Evolutionary conservation across 1,139 yeast genomes (phyloP), one percentile per base, ranked within the genome.

Genomic region (Candida sanyaensis): DNA sequence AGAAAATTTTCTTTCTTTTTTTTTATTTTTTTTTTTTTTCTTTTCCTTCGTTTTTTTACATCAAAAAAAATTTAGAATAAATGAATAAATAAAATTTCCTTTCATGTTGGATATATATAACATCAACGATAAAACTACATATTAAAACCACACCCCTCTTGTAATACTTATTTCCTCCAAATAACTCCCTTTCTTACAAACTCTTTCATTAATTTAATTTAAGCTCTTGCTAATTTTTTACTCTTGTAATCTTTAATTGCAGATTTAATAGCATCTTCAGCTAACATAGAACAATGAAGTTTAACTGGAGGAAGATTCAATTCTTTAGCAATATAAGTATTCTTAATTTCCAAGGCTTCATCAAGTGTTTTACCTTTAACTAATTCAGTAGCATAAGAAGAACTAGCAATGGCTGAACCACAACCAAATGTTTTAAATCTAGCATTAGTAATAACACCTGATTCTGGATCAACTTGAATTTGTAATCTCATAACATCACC

Each of bases 401-500:
- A 87, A 5, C 96, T 88, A 7, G 99, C 99, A 66, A 93, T 93
- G 51, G 99, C 99, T 3, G 96, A 86, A 42, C 99, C 99, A 68
- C 99, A 93, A 23, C 99, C 99, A 73, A 93, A 93, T 7, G 99
- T 93, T 81, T 93, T 93, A 73, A 93, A 93, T 71, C 91, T 93
- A 56, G 93, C 99, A 66, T 93, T 97, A 66, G 88, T 84, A 61
- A 93, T 93, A 50, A 88, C 78, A 2, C 99, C 99, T 31, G 96
- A 84, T 49, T 81, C 85, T 59, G 91, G 98, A 58, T 86, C 86
- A 13, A 93, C 99, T 64, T 92, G 84, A 62, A 93, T 93, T 68
- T 93, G 99, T 57, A 93, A 80, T 71, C 96, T 86, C 97, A 93
- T 93, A 45, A 93, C 99, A 74, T 93, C 99, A 50, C 99, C 99